phyloP scores from a whole-genome alignment of 2,329 filamentous ascomycete genomes.

The Penicillium sp. region DNA sequence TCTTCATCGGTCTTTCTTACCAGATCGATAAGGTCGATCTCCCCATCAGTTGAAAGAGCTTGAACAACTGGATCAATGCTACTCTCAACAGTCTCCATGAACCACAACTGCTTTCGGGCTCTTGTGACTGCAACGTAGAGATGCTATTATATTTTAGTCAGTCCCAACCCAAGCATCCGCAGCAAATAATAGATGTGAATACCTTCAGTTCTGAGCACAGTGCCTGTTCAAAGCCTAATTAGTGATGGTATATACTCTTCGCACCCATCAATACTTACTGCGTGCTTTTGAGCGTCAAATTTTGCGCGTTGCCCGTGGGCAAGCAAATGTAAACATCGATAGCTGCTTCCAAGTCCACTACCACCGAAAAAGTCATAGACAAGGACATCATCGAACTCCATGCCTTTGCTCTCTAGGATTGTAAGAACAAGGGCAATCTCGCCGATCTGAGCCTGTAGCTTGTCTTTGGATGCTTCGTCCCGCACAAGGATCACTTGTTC shows the following conservation, averaged over 20 bases:
- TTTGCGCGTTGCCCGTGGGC: neutral
- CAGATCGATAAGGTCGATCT: constrained; percentile 12
- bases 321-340: constrained; percentile 19
- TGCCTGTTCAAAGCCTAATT: constrained; percentile 2
- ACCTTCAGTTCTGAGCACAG: constrained; percentile 15
- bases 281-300: constrained; percentile 22
- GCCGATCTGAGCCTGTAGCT: constrained; percentile 22
- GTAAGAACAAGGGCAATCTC: constrained; percentile 29
- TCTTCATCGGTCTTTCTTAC: constrained; percentile 11
- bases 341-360: constrained; percentile 17
- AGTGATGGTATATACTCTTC: neutral
- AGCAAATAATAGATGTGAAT: neutral
- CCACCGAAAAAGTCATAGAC: constrained; percentile 29
- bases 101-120: constrained; percentile 21
- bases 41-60: constrained; percentile 6
- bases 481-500: constrained; percentile 35
- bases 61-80: constrained; percentile 12
- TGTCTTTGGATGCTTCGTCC: constrained; percentile 25
- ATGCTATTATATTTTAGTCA: constrained; percentile 16
- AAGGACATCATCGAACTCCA: constrained; percentile 37
- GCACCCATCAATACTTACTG: constrained; percentile 1
- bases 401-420: constrained; percentile 33
- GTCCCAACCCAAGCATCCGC: neutral
- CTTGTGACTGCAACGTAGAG: constrained; percentile 31
- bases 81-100: constrained; percentile 20